Evolutionary conservation across 352 stramenopile species (phyloP).

Genomic region (Hyaloperonospora brassicae): DNA sequence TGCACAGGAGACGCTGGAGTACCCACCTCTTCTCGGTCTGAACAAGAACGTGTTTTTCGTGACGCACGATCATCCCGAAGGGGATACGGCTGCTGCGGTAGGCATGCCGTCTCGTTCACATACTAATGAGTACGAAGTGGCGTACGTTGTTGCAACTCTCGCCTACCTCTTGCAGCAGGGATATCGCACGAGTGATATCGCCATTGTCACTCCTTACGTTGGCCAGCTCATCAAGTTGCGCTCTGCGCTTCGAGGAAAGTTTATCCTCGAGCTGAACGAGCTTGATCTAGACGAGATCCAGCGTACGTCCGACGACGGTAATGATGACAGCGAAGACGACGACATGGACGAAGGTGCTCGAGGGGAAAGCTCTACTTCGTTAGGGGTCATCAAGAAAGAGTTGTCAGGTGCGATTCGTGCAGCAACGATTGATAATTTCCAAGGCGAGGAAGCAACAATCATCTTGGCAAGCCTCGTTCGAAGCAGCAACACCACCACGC

Average conservation of each 20-base stretch:
- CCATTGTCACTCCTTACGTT: slow-evolving; percentile 78
- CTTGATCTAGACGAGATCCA: slow-evolving; percentile 3
- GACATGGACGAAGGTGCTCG: slow-evolving; percentile 9
- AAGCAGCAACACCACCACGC: slow-evolving; percentile 28
- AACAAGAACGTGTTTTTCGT: slow-evolving; percentile 66
- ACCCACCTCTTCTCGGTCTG: slow-evolving; percentile 45
- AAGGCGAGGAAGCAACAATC: slow-evolving; percentile 68
- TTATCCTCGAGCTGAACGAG: slow-evolving; percentile 34
- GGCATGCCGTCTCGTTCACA: slow-evolving; percentile 35
- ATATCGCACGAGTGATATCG: slow-evolving; percentile 52
- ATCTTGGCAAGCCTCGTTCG: slow-evolving; percentile 65
- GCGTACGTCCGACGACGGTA: slow-evolving; percentile 11
- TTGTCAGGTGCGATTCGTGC: slow-evolving; percentile 31
- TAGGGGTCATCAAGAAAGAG: slow-evolving; percentile 26
- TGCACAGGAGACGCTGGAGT: slow-evolving; percentile 39
- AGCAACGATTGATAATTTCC: slow-evolving; percentile 63
- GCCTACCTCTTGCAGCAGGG: slow-evolving; percentile 65
- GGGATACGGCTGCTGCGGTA: slow-evolving; percentile 13
- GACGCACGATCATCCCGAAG: slow-evolving; percentile 47
- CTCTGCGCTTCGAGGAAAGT: slow-evolving; percentile 28
- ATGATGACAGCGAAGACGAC: slow-evolving; percentile 26
- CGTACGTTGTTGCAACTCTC: slow-evolving; percentile 58
- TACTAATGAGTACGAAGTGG: slow-evolving; percentile 59
- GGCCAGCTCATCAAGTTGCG: slow-evolving; percentile 66
- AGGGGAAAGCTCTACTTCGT: slow-evolving; percentile 2